Evolutionary conservation across 2,329 filamentous ascomycete genomes (phyloP).

Genomic region (Aspergillus jensenii): DNA sequence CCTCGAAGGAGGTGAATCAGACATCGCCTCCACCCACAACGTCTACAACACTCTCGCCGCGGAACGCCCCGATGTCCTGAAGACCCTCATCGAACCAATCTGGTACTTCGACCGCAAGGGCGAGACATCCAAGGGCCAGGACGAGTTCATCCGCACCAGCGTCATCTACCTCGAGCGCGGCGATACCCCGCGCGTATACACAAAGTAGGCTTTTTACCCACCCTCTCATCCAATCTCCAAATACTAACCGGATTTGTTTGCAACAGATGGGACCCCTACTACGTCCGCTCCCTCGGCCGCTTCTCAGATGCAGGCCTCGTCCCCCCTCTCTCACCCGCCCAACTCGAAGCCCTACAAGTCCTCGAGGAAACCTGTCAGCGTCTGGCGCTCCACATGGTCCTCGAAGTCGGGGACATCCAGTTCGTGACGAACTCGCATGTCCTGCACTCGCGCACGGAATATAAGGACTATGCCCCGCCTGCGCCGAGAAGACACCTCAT

Average conservation of each 20-base stretch:
- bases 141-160: conserved; percentile 69
- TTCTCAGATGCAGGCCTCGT: conserved; percentile 68
- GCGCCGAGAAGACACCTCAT: conserved; percentile 25
- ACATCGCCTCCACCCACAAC: conserved; percentile 74
- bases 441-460: conserved; percentile 28
- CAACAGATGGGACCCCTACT: conserved; percentile 78
- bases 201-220: conserved; percentile 54
- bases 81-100: conserved; percentile 71
- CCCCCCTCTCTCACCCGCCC: conserved; percentile 25
- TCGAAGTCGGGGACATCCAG: conserved; percentile 29
- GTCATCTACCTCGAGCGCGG: conserved; percentile 77
- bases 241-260: neutral
- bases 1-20: conserved; percentile 78
- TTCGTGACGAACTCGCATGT: conserved; percentile 29
- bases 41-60: conserved; percentile 78
- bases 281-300: conserved; percentile 70
- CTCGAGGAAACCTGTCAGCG: conserved; percentile 27
- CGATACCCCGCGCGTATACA: conserved; percentile 65
- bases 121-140: conserved; percentile 72
- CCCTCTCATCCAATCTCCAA: too few species aligned
- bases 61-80: conserved; percentile 75
- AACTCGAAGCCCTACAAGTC: conserved; percentile 25
- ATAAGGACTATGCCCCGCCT: conserved; percentile 25
- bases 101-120: conserved; percentile 96
- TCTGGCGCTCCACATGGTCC: conserved; percentile 26